Evolutionary conservation across 2,329 filamentous ascomycete species (phyloP), one percentile per base, ranked within the genome.

Genomic region (Clonostachys chloroleuca): DNA sequence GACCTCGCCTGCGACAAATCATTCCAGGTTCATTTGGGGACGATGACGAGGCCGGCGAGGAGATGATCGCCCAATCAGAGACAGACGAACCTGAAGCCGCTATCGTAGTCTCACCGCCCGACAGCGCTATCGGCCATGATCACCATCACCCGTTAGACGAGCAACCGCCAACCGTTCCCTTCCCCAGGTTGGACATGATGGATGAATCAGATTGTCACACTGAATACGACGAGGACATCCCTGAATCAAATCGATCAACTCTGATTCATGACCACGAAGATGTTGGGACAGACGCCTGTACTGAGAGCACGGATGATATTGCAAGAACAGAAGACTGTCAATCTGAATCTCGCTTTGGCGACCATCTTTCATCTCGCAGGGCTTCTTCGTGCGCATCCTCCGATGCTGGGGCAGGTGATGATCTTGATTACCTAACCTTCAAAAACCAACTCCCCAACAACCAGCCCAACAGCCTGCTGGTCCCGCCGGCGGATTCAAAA

Each of bases 91-190:
- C 24, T 44, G 66, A 72, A 51, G 74, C 74, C 10, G 75, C 71
- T 16, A 72, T 78, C 45, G 74, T 73, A 6, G 73, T 79, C 40
- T 57, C 80, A 34, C 70, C 73, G 9, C 71, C 49, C 20, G 53
- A 59, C 24, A 30, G 24, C 24, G 24, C 24, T 30, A 30, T 30
- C 24, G 24, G 10, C 24, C 24, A 30, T 30, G 24, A 57, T 40
- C 48, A 14, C 24, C 35, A 57, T 40, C 48, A 14, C 24, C 35
- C 18, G 33, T 16, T 14, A 12, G 48, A 50, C 5, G 45, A 47
- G 17, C 44, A 49, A 34, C 48, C 57, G 20, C 52, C 53, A 9
- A 58, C 53, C 5, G 52, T 63, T 5, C 59, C 64, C 3, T 69
- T 69, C 14, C 63, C 68, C 6, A 59, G 59, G 12, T 52, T 67